Conservation (phyloP, 495 filamentous ascomycete genomes). For the Podospora conica region DNA sequence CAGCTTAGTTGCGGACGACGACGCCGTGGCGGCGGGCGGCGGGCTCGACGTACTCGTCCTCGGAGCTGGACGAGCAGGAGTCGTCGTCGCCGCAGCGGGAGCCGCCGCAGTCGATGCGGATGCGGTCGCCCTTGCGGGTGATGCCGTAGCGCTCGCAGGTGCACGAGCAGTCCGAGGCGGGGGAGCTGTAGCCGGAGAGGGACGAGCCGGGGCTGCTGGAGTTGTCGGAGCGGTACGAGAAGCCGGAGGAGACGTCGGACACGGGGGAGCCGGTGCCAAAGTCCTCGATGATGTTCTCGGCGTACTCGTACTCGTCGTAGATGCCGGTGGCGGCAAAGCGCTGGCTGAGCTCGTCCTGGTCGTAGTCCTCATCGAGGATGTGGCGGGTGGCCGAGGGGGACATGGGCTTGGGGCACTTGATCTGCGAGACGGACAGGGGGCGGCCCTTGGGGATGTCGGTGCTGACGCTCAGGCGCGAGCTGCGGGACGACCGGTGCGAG, state of each 20-base stretch:
- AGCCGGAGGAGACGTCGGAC: slow-evolving; percentile 65
- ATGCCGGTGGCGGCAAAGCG: slow-evolving; percentile 68
- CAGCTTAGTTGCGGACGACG: slow-evolving; percentile 52
- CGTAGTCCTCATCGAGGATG: slow-evolving; percentile 74
- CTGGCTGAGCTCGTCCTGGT: slow-evolving; percentile 59
- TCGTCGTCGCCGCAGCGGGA: slow-evolving; percentile 73
- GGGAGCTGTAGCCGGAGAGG: slow-evolving; percentile 63
- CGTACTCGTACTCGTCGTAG: slow-evolving; percentile 63
- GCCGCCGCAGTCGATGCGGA: slow-evolving; percentile 92
- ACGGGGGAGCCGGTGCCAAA: slow-evolving; percentile 47
- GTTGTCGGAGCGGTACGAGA: slow-evolving; percentile 72
- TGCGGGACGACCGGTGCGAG: slow-evolving; percentile 26
- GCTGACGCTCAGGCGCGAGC: slow-evolving; percentile 28
- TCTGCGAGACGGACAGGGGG: slow-evolving; percentile 79
- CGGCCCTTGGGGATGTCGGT: slow-evolving; percentile 76
- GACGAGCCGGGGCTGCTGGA: slow-evolving; percentile 62
- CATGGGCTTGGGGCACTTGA: slow-evolving; percentile 82
- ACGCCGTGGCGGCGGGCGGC: slow-evolving; percentile 69
- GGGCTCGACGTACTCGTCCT: slow-evolving; percentile 52
- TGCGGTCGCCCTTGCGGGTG: slow-evolving; percentile 81
- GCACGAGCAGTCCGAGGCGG: slow-evolving; percentile 54
- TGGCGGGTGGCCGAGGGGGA: slow-evolving; percentile 78
- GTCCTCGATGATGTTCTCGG: slow-evolving; percentile 52
- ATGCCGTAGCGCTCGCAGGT: slow-evolving; percentile 93
- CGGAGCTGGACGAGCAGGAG: slow-evolving; percentile 54